These are phyloP conservation scores for Lepraria neglecta DNA, from an alignment of 495 filamentous ascomycete genomes.

Conservation along the genomic window DNA sequence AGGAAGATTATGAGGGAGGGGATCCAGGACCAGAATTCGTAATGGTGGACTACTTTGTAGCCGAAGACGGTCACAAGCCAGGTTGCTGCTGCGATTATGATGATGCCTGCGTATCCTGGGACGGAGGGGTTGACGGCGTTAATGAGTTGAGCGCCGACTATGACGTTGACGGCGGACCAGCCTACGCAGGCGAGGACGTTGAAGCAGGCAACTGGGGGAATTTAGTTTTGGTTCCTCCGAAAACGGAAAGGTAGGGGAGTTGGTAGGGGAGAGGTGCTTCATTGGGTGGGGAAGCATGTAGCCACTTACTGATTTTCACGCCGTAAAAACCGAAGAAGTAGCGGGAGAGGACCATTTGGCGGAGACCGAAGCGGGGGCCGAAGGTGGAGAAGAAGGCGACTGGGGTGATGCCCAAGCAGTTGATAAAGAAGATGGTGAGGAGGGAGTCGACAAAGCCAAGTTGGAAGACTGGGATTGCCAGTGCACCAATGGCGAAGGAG, in stretches of 20 bases:
- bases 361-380: conserved; percentile 68
- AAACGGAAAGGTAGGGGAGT: neutral
- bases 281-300: conserved; percentile 6
- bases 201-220: conserved; percentile 53
- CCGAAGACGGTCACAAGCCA: conserved; percentile 67
- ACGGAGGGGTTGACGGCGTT: conserved; percentile 65
- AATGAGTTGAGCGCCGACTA: conserved; percentile 78
- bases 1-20: conserved; percentile 73
- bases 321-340: conserved; percentile 74
- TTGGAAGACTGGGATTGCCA: conserved; percentile 59
- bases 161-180: conserved; percentile 69
- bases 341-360: conserved; percentile 80
- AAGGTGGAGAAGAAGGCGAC: conserved; percentile 79
- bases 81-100: conserved; percentile 67
- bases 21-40: conserved; percentile 76
- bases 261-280: neutral
- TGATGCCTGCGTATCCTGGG: conserved; percentile 69
- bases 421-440: conserved; percentile 71
- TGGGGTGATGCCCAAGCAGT: conserved; percentile 64
- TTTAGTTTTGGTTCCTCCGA: conserved; percentile 27
- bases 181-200: conserved; percentile 73
- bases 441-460: conserved; percentile 74
- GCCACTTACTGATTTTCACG: conserved; percentile 61
- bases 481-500: conserved; percentile 72
- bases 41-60: conserved; percentile 73